Conservation (phyloP, 2,329 filamentous ascomycete species). For the Beauveria caledonica region DNA sequence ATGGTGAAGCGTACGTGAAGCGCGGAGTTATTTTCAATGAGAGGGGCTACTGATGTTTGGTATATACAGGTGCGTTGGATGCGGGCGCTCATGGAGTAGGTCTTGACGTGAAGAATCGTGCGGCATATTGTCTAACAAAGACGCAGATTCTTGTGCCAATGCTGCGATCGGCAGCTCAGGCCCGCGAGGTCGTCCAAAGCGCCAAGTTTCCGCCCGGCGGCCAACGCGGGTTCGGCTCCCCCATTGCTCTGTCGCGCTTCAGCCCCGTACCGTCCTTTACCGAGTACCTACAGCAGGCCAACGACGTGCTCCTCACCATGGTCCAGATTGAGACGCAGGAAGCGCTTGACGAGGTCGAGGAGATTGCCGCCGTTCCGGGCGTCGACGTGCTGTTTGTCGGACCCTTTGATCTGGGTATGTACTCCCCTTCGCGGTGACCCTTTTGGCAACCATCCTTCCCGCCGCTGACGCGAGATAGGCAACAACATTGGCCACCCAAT, state of each 20-base stretch:
- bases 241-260: conserved; percentile 36
- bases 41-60: not conserved
- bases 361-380: conserved; percentile 51
- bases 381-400: conserved; percentile 59
- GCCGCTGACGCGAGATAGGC: conserved; percentile 22
- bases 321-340: conserved; percentile 61
- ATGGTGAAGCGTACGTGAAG: conserved; percentile 42
- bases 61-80: conserved; percentile 17
- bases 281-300: conserved; percentile 42
- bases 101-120: not conserved
- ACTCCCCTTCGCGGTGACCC: not conserved
- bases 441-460: not conserved
- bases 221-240: conserved; percentile 40
- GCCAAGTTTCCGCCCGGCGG: conserved; percentile 44
- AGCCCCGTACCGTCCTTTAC: conserved; percentile 35
- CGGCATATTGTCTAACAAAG: not conserved
- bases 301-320: conserved; percentile 49
- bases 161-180: conserved; percentile 35
- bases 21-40: too few species aligned
- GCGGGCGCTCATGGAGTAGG: conserved; percentile 45
- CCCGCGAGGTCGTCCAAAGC: conserved; percentile 35
- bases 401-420: conserved; percentile 52
- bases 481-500: conserved; percentile 57
- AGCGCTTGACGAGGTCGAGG: conserved; percentile 51
- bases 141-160: conserved; percentile 39